A percentile compares a stretch with the other conserved stretches of the same genome.
These are phyloP conservation scores for Aspergillus viridinutans DNA, from an alignment of 2,329 filamentous ascomycete species.

Conservation along the genomic window DNA sequence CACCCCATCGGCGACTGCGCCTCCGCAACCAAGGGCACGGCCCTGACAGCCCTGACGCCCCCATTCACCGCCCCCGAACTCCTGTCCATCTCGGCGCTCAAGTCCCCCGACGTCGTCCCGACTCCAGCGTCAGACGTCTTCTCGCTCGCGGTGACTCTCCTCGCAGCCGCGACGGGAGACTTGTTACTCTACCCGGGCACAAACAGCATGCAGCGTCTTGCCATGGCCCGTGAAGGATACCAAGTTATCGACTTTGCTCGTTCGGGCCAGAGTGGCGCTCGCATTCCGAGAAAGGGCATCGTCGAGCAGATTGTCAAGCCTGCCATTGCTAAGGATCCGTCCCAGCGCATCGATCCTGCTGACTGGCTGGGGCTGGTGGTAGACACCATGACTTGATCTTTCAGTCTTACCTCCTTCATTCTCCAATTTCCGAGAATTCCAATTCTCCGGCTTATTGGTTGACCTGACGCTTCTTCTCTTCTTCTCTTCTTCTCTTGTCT, in stretches of 20 bases:
- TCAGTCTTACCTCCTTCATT: not conserved
- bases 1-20: conserved; percentile 15
- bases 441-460: too few relatives aligned
- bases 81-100: conserved; percentile 34
- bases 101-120: conserved; percentile 29
- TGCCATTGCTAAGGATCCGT: conserved; percentile 38
- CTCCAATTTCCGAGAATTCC: not conserved
- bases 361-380: conserved; percentile 29
- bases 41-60: conserved; percentile 40
- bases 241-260: conserved; percentile 40
- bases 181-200: conserved; percentile 40
- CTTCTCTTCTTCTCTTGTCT: conserved; percentile 1
- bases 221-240: conserved; percentile 43
- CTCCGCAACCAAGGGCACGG: conserved; percentile 12
- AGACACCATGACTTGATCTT: conserved; percentile 3
- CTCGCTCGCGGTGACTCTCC: conserved; percentile 43
- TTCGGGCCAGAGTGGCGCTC: conserved; percentile 32
- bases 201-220: conserved; percentile 38
- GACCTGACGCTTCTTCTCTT: not conserved
- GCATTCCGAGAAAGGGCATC: conserved; percentile 38
- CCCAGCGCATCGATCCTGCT: conserved; percentile 25
- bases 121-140: conserved; percentile 44
- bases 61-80: conserved; percentile 46
- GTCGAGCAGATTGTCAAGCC: conserved; percentile 38
- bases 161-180: conserved; percentile 44